Conservation (phyloP, 257 asterid genomes). For the Primulina tabacum region DNA sequence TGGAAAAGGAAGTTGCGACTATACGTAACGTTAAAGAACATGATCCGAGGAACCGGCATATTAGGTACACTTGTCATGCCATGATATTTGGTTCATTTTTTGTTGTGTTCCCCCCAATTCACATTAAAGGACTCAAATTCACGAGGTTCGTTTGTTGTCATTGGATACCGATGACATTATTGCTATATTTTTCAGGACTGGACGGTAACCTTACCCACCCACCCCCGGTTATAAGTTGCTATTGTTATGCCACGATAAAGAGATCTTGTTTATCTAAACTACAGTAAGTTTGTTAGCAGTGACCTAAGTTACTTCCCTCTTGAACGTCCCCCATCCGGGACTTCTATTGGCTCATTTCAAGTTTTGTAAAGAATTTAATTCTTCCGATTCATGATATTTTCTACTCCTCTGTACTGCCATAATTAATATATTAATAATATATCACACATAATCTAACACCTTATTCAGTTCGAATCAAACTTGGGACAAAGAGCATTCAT, state of each 20-base stretch:
- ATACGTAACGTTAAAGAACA: conserved; percentile 67
- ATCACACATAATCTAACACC: not conserved
- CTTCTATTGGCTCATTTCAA: not conserved
- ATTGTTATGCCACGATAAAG: not conserved
- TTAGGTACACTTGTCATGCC: conserved; percentile 38
- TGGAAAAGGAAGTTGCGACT: conserved; percentile 79
- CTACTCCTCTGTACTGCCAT: too few species aligned
- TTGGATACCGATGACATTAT: conserved; percentile 7
- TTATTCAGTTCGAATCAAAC: not conserved
- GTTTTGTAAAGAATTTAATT: too few species aligned
- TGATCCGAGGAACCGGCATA: conserved; percentile 53
- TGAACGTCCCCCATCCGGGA: not conserved
- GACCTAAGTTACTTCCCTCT: conserved; percentile 18
- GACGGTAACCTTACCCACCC: conserved; percentile 26
- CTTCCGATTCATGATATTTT: not conserved
- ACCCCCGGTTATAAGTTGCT: not conserved
- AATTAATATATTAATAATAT: too few species aligned
- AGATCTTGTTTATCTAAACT: conserved; percentile 20
- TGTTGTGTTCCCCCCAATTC: not conserved
- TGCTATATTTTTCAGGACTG: conserved; percentile 38
- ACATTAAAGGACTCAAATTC: not conserved
- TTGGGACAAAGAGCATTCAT: not conserved
- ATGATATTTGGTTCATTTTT: not conserved
- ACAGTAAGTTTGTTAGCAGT: conserved; percentile 33
- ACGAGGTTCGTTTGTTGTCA: not conserved